These are phyloP conservation scores for Nyctanthes arbortristis DNA, from an alignment of 257 asterid genomes.

Conservation along the genomic window DNA sequence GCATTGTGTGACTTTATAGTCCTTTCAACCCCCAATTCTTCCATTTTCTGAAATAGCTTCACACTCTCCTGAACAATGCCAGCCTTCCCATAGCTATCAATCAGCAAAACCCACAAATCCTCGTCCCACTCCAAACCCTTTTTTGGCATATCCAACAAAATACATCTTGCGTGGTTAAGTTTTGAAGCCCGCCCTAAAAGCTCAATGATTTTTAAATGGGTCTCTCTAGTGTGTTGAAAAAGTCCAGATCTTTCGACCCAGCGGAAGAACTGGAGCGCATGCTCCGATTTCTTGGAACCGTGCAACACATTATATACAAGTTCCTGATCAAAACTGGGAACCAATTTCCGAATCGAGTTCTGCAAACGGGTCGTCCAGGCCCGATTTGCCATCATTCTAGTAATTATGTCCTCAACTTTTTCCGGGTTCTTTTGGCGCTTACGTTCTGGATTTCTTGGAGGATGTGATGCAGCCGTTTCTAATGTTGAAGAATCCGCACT, in stretches of 20 bases:
- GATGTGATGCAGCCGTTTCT: not conserved
- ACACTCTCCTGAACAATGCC: constrained; percentile 98
- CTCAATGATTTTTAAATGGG: constrained; percentile 74
- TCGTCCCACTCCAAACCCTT: constrained; percentile 92
- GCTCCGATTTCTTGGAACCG: constrained; percentile 61
- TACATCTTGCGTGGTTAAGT: constrained; percentile 88
- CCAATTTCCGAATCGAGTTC: constrained; percentile 73
- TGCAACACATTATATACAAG: constrained; percentile 83
- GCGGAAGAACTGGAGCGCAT: constrained; percentile 93
- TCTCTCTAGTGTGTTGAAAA: constrained; percentile 57
- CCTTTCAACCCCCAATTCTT: constrained; percentile 67
- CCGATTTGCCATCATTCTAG: constrained; percentile 86
- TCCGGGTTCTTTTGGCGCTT: constrained; percentile 48
- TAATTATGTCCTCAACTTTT: constrained; percentile 60
- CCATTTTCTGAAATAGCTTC: constrained; percentile 76
- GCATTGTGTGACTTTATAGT: constrained; percentile 64
- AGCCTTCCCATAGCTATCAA: constrained; percentile 75
- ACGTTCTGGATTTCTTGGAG: constrained; percentile 33
- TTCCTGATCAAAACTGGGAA: constrained; percentile 69
- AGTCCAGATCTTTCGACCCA: constrained; percentile 88
- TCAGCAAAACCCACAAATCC: constrained; percentile 80
- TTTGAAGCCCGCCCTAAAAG: constrained; percentile 71
- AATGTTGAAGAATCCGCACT: constrained; percentile 21
- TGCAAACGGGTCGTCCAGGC: constrained; percentile 92
- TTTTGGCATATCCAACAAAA: constrained; percentile 78